Percentiles rank a stretch among this genome's conserved stretches.
Evolutionary conservation across 2,329 filamentous ascomycete species (phyloP).

Genomic region (Dothistroma septosporum): DNA sequence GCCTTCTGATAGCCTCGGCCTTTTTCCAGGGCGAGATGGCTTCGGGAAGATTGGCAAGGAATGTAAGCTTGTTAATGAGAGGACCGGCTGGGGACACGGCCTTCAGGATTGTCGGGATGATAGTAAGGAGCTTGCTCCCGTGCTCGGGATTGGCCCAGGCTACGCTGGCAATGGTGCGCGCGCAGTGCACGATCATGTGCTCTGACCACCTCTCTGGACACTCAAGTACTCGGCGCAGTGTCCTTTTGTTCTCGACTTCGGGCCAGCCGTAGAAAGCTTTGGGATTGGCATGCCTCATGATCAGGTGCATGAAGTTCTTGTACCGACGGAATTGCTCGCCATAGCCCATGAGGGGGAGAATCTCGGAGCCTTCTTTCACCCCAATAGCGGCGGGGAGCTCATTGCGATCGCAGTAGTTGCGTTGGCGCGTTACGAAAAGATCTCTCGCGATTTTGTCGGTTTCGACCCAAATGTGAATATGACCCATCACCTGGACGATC

Average conservation of each 20-base stretch:
- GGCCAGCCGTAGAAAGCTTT: conserved; percentile 33
- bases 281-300: conserved; percentile 32
- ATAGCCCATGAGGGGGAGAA: conserved; percentile 34
- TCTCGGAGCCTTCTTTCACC: conserved; percentile 31
- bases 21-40: conserved; percentile 33
- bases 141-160: conserved; percentile 35
- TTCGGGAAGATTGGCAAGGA: conserved; percentile 31
- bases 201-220: conserved; percentile 33
- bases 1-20: conserved; percentile 27
- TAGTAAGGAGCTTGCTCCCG: conserved; percentile 33
- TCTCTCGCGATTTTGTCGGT: conserved; percentile 35
- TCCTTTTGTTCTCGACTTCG: conserved; percentile 34
- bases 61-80: conserved; percentile 34
- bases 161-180: conserved; percentile 32
- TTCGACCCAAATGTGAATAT: conserved; percentile 35
- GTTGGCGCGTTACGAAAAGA: conserved; percentile 32
- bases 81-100: conserved; percentile 34
- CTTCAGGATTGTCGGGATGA: conserved; percentile 35
- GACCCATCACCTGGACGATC: conserved; percentile 25
- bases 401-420: conserved; percentile 35
- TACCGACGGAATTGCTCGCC: conserved; percentile 31
- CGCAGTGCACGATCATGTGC: conserved; percentile 33
- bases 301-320: conserved; percentile 37
- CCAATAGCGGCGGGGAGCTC: conserved; percentile 34
- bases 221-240: conserved; percentile 32